Evolutionary conservation across 805 yeast genomes (phyloP), one percentile per base, ranked within the genome.

Genomic region (Ogataea paraovalis): DNA sequence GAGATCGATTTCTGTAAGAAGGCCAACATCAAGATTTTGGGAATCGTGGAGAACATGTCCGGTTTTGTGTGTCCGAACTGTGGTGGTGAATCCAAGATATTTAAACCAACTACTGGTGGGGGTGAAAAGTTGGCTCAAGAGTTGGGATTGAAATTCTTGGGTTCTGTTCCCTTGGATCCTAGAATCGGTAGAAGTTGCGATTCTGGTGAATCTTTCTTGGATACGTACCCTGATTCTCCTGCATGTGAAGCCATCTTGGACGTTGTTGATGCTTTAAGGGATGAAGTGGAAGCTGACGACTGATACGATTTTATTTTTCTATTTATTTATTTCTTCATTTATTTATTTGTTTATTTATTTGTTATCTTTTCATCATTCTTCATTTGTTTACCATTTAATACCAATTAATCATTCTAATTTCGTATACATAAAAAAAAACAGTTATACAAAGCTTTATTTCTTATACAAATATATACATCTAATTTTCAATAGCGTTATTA

Each of bases 11-110:
- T 94, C 59, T 94, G 99, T 66, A 75, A 82, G 39, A 94, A 94
- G 65, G 98, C 98, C 2, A 83, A 82, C 2, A 90, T 94, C 51
- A 83, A 77, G 50, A 78, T 94, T 3, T 66, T 94, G 39, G 99
- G 99, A 0, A 67, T 94, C 13, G 97, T 94, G 18, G 99, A 94
- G 64, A 94, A 94, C 65, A 94, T 94, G 99, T 81, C 96, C 8
- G 99, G 99, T 2, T 94, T 94, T 69, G 98, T 94, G 14, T 94
- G 99, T 65, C 99, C 99, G 3, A 81, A 75, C 60, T 94, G 99
- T 68, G 80, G 87, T 52, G 94, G 94, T 8, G 87, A 91, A 67
- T 87, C 96, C 0, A 81, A 83, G 59, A 91, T 94, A 4, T 94
- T 94, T 68, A 83, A 85, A 51, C 88, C 99, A 14, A 94, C 99